These are phyloP conservation scores for Xanthoceras sorbifolium DNA, from an alignment of 345 rosid genomes.

Conservation along the genomic window DNA sequence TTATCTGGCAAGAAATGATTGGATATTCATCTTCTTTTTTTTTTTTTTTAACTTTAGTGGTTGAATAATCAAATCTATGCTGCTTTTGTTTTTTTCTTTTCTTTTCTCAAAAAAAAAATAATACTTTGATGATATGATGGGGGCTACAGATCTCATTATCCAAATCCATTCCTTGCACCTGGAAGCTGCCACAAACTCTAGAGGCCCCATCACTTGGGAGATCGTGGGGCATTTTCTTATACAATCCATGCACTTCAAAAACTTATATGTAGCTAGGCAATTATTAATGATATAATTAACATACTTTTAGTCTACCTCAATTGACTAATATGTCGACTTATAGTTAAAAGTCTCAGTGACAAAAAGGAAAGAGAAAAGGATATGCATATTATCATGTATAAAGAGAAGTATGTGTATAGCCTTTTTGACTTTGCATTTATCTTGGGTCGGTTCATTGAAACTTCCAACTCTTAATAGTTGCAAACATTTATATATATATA, in stretches of 20 bases:
- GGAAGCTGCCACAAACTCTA: background rate
- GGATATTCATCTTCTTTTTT: background rate
- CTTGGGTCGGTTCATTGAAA: background rate
- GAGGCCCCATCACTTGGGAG: conserved; percentile 28
- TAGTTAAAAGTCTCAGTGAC: background rate
- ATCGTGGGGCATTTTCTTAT: background rate
- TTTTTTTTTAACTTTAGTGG: background rate
- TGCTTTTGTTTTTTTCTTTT: conserved; percentile 1
- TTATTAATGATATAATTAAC: background rate
- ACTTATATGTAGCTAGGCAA: too few relatives aligned
- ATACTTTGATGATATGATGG: conserved; percentile 39
- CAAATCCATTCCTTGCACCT: conserved; percentile 34
- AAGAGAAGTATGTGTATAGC: background rate
- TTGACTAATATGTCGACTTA: background rate
- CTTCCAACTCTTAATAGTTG: background rate
- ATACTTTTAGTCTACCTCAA: background rate
- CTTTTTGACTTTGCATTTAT: conserved; percentile 14
- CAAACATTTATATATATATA: background rate
- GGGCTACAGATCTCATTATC: conserved; percentile 40
- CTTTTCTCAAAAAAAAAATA: background rate
- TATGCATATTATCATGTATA: background rate
- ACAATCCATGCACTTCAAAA: background rate
- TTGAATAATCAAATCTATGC: conserved; percentile 10
- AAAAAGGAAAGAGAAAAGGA: background rate
- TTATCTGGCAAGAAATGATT: background rate